Evolutionary conservation across 75 land plant genomes (phyloP), one percentile per base, ranked within the genome.

Genomic region (Ceratopteris richardii): DNA sequence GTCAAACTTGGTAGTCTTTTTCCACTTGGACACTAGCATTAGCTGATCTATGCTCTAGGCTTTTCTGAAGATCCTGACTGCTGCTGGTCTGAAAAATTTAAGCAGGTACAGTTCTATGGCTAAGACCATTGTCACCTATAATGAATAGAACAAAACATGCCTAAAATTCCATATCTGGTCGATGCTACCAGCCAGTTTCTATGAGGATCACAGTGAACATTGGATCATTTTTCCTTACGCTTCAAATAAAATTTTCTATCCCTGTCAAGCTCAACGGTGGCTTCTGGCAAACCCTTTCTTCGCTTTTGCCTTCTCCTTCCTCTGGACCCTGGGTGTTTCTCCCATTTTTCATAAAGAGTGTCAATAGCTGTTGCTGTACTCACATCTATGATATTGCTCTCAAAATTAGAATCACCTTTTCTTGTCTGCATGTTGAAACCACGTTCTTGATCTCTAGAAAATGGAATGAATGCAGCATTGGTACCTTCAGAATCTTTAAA

Each of bases 241-340:
- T 16, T 36, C 14, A 56, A 20, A 40, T 73, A 40, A 22, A 33
- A 20, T 58, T 53, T 66, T 16, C 68, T 58, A 50, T 66, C 60
- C 40, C 65, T 54, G 44, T 65, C 52, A 1, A 73, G 76, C 25
- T 73, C 70, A 39, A 53, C 54, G n/a, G 71, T 27, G 7, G 76
- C 70, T 37, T 73, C 76, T 14, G 64, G 41, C 0, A 70, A 59
- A 44, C 54, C 70, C 39, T 73, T 73, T 54, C 70, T 41, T 30
- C 76, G 26, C 24, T 59, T 20, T 21, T 66, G 62, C 47, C 69
- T 29, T 18, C 76, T 61, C 29, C 64, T 52, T 57, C 66, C 76
- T 16, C 55, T 62, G 18, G 53, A 55, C n/a, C 58, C 62, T 44
- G 66, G 64, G 0, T 72, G 56, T 21, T 70, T 57, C 30, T 63